Evolutionary conservation across 805 yeast genomes (phyloP), one percentile per base, ranked within the genome.

Genomic region (Candida chilensis): DNA sequence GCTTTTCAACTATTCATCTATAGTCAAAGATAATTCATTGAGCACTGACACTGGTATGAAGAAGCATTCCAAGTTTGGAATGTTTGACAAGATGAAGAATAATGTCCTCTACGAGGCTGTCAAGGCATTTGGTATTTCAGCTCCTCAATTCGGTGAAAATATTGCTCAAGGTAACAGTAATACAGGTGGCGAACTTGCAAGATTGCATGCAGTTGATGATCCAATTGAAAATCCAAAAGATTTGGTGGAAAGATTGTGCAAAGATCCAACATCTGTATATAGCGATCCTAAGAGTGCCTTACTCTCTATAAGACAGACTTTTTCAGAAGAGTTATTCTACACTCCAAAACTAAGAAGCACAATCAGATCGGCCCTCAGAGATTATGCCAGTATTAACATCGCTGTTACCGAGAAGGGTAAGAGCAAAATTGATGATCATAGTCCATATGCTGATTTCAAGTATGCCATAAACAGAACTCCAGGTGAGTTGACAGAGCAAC

Each of bases 401-500:
- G 72, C 72, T 11, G 60, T 87, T 27, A 87, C 97, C 0, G 94
- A 87, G 37, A 20, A 20, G 40, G 69, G 68, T 17, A 52, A 53
- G 42, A 64, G 74, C 20, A 77, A 78, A 40, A 90, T 92, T 35
- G 92, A 80, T 41, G 77, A 71, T 31, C 78, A 77, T 40, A 78
- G 88, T 32, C 81, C 87, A 2, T 88, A 78, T 45, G 86, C 83
- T 35, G 95, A 86, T 47, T 78, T 92, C 58, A 92, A 92, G 49
- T 92, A 92, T 54, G 94, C 96, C 15, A 69, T 75, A 33, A 83
- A 86, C 54, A 71, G 92, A 48, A 67, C 83, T 2, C 78, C 88
- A 11, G 68, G 70, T n/a, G 86, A 86, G 34, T 73, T 92, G 45
- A 67, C 73, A 5, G 62, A 62, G 22, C 66, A 74, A 33, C 97